These are phyloP conservation scores for Pythium dissimile DNA, from an alignment of 352 stramenopile species.

Conservation along the genomic window DNA sequence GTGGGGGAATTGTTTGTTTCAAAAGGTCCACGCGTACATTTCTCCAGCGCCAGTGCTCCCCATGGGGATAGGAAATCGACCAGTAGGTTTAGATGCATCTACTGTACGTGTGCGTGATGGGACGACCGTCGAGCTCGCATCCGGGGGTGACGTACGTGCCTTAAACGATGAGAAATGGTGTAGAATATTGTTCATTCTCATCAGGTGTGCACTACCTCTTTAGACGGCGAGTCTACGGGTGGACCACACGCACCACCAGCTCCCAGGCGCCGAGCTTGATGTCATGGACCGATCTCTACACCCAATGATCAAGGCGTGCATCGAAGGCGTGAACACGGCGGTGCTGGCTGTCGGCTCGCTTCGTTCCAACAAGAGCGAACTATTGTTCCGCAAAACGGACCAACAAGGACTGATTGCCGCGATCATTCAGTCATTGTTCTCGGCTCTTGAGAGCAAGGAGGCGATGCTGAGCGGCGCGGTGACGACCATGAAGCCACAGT, in stretches of 20 bases:
- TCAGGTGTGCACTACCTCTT: neutral
- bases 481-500: too few species aligned
- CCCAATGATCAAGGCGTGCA: conserved; percentile 34
- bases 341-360: conserved; percentile 41
- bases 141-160: conserved; percentile 29
- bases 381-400: conserved; percentile 35
- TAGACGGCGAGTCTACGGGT: conserved; percentile 27
- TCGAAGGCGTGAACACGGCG: conserved; percentile 52
- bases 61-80: neutral
- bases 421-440: conserved; percentile 34
- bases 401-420: conserved; percentile 27
- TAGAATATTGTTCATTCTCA: neutral
- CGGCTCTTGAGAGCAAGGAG: conserved; percentile 31
- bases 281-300: conserved; percentile 44
- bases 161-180: neutral
- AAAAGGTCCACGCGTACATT: conserved; percentile 19
- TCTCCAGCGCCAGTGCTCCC: conserved; percentile 4
- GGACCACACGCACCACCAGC: conserved; percentile 43
- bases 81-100: conserved; percentile 24
- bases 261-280: conserved; percentile 27
- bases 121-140: conserved; percentile 33
- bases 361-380: conserved; percentile 28
- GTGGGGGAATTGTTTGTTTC: neutral
- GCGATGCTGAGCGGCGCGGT: too few species aligned
- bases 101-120: conserved; percentile 40